A percentile compares a stretch with the other conserved stretches of the same genome.
Evolutionary conservation across 116 monocot genomes (phyloP).

Genomic region (Zostera marina): DNA sequence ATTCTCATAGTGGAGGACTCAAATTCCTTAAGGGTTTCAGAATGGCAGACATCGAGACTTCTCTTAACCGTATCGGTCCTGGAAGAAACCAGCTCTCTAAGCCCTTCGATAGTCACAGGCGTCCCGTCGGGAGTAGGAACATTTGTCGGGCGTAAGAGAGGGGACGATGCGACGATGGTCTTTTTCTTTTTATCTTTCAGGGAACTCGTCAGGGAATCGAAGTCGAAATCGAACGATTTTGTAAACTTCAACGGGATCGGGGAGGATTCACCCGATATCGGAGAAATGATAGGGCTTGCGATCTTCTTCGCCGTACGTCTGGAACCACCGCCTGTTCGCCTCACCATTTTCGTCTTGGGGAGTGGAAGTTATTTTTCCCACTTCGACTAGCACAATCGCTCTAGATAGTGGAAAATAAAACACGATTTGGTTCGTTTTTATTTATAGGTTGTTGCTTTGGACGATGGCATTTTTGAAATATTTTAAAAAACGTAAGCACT

Average conservation of each 20-base stretch:
- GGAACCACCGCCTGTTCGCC: not conserved
- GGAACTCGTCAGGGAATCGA: conserved; percentile 10
- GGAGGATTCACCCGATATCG: not conserved
- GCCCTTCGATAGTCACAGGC: conserved; percentile 21
- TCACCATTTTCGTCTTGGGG: not conserved
- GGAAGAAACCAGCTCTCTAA: conserved; percentile 32
- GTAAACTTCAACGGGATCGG: not conserved
- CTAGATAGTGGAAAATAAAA: too few relatives aligned
- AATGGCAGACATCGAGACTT: conserved; percentile 36
- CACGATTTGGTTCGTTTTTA: too few relatives aligned
- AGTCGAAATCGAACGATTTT: conserved; percentile 15
- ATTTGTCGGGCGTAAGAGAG: not conserved
- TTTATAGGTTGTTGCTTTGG: too few relatives aligned
- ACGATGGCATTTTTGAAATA: too few relatives aligned
- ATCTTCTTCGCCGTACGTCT: not conserved
- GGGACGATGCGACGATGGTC: not conserved
- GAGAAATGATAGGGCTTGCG: not conserved
- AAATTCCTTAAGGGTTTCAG: conserved; percentile 42
- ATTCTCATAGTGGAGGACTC: conserved; percentile 34
- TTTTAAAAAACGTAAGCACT: too few relatives aligned
- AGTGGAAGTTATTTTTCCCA: too few relatives aligned
- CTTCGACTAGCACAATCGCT: too few relatives aligned
- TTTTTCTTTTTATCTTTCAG: conserved; percentile 8
- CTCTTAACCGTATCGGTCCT: conserved; percentile 31
- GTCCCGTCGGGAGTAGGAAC: conserved; percentile 4